phyloP scores from a whole-genome alignment of 768 basidiomycete genomes.

The Lactarius akahatsu region DNA sequence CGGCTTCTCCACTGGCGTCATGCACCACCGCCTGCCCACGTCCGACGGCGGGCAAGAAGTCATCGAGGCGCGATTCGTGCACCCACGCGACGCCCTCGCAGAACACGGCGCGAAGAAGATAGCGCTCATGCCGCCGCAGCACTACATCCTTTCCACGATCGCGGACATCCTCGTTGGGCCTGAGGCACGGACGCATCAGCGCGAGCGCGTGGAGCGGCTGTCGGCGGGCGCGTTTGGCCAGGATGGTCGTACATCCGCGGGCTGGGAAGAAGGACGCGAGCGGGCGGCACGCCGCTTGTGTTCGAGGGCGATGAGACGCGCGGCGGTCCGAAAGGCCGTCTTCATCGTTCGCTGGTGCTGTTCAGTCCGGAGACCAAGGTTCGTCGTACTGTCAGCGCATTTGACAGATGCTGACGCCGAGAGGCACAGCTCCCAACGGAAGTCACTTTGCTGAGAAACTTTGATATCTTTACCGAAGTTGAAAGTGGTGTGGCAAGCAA shows the following conservation, averaged over 20 bases:
- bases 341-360: constrained; percentile 57
- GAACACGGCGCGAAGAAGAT: constrained; percentile 54
- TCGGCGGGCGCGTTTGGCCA: constrained; percentile 59
- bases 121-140: constrained; percentile 71
- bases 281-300: constrained; percentile 50
- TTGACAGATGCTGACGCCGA: not conserved
- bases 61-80: constrained; percentile 63
- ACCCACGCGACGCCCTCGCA: constrained; percentile 50
- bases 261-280: constrained; percentile 39
- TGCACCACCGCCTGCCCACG: constrained; percentile 59
- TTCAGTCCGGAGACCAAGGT: constrained; percentile 49
- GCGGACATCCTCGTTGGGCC: constrained; percentile 49
- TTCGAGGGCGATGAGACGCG: constrained; percentile 72
- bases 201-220: constrained; percentile 45
- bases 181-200: constrained; percentile 46
- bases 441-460: constrained; percentile 58
- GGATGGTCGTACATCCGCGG: constrained; percentile 58
- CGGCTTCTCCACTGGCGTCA: constrained; percentile 53
- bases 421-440: constrained; percentile 47
- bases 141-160: constrained; percentile 64
- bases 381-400: constrained; percentile 32
- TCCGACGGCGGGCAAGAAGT: constrained; percentile 73
- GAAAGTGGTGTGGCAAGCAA: constrained; percentile 5
- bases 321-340: constrained; percentile 56
- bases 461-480: constrained; percentile 60